A percentile compares a stretch with the other conserved stretches of the same genome.
These are phyloP conservation scores for Starmerella potacharoeniae DNA, from an alignment of 805 yeast genomes.

Conservation along the genomic window DNA sequence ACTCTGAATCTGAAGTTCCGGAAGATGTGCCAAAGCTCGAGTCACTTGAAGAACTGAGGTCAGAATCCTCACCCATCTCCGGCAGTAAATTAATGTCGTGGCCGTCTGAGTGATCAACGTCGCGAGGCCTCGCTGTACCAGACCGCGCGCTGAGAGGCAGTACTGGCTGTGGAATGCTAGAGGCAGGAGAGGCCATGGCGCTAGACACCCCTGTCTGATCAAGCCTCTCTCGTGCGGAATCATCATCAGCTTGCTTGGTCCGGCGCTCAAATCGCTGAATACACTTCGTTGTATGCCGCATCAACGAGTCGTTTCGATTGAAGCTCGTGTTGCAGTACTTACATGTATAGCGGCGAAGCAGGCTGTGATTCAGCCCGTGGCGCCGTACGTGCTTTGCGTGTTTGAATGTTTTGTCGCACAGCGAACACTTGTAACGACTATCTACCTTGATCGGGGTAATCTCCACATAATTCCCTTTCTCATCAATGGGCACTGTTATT, in stretches of 20 bases:
- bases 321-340: conserved; percentile 12
- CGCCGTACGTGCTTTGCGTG: conserved; percentile 20
- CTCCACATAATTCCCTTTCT: neutral
- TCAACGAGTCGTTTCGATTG: conserved; percentile 16
- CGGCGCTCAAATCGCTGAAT: neutral
- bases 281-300: conserved; percentile 14
- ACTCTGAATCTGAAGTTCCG: conserved; percentile 1
- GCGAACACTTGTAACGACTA: conserved; percentile 18
- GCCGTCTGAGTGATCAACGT: neutral
- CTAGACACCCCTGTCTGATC: neutral
- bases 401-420: conserved; percentile 18
- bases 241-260: neutral
- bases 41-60: neutral
- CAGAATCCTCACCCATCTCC: neutral
- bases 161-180: neutral
- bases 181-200: neutral
- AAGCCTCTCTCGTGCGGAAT: neutral
- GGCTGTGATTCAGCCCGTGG: conserved; percentile 18
- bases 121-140: neutral
- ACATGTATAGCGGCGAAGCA: conserved; percentile 13
- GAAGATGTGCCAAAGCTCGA: neutral
- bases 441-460: conserved; percentile 7
- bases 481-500: neutral
- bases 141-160: neutral
- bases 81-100: neutral